Evolutionary conservation across 352 stramenopile species (phyloP), one percentile per base, ranked within the genome.

Genomic region (Phytophthora citrophthora): DNA sequence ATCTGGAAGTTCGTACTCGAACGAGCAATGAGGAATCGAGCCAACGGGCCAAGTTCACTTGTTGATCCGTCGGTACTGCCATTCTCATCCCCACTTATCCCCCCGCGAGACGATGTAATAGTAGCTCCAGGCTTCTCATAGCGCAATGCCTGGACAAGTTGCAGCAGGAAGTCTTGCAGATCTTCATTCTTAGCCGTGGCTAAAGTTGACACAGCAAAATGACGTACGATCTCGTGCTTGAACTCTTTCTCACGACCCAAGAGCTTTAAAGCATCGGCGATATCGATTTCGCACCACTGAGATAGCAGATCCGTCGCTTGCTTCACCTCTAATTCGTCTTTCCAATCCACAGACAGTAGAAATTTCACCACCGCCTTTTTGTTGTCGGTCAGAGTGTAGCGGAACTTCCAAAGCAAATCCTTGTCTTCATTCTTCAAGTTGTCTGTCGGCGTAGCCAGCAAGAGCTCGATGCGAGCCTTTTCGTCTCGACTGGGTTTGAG

Each of bases 351-450:
- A 9, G 92, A 97, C 5, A 99, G 75, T 4, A 99, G 70, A 72
- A 99, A 99, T 67, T 99, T 99, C 20, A 98, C 96, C 11, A 99
- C 82, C 0, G 97, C 97, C 60, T 98, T 96, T 57, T 93, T 92
- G 77, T 97, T 96, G 64, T 98, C 93, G 0, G 95, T 97, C 13
- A 99, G 64, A 60, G 90, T 98, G 81, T 98, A 99, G 27, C 97
- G 82, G 74, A 99, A 99, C 60, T 97, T 95, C 96, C 96, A 99
- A 5, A 99, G 70, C 54, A 98, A 57, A 68, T 98, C 91, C 66
- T 97, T 96, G 59, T 97, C 88, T 66, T 97, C 80, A 44, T 91
- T 89, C 68, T 90, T 94, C 20, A 99, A 85, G 54, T 97, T 91
- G 76, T 98, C 93, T n/a, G 88, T 96, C 2, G 96, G 95, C 20